These are phyloP conservation scores for Cubamyces sp. DNA, from an alignment of 768 basidiomycete genomes.

Conservation along the genomic window DNA sequence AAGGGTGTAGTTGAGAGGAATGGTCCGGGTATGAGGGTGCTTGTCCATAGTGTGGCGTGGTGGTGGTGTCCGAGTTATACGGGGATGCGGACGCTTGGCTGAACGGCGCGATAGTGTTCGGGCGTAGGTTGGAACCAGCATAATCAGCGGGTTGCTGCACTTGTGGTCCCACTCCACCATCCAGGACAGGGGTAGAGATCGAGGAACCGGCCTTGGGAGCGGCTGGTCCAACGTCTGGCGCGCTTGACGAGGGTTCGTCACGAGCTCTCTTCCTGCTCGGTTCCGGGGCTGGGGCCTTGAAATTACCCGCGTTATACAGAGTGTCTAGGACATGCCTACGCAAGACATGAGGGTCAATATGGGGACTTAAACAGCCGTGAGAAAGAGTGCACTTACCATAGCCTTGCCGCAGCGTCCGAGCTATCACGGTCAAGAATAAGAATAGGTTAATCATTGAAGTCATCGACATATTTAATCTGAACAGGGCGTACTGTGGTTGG, in stretches of 20 bases:
- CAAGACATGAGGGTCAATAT: neutral
- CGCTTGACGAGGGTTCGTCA: neutral
- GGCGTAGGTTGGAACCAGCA: too few species aligned
- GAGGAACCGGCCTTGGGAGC: too few species aligned
- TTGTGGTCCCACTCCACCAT: too few species aligned
- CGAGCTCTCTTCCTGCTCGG: conserved; percentile 6
- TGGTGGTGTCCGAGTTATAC: too few species aligned
- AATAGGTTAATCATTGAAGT: neutral
- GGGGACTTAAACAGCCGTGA: neutral
- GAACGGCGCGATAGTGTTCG: too few species aligned
- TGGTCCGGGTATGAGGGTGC: too few species aligned
- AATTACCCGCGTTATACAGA: conserved; percentile 9
- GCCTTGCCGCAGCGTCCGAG: conserved; percentile 4
- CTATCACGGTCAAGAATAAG: neutral
- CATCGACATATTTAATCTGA: too few species aligned
- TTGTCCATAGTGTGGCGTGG: too few species aligned
- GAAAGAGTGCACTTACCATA: neutral
- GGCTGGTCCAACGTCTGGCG: too few species aligned
- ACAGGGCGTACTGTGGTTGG: conserved; percentile 16
- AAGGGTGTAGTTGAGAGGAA: neutral
- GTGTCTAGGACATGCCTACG: neutral
- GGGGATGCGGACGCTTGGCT: too few species aligned
- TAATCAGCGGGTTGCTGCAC: too few species aligned
- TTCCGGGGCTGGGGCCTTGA: neutral
- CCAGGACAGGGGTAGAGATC: too few species aligned